Evolutionary conservation across 1,284 basidiomycete genomes (phyloP), one percentile per base, ranked within the genome.

Genomic region (Trichosporon ovoides): DNA sequence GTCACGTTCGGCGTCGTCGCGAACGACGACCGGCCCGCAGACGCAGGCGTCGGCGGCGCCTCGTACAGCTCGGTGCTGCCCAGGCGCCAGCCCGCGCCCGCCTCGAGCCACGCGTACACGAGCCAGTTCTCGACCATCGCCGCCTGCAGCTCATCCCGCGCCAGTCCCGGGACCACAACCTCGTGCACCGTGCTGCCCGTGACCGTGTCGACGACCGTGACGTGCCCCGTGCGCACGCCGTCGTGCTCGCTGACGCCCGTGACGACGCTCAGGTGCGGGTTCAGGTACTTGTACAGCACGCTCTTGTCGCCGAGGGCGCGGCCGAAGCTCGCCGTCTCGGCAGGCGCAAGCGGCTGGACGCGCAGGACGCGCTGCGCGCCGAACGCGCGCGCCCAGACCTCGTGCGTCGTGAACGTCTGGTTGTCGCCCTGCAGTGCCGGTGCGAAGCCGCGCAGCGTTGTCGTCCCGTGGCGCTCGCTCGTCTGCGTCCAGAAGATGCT

Each of bases 241-340:
- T 28, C 16, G 16, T 7, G 16, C 43, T 48, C 43, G 5, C 80
- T 76, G 5, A 81, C 75, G 14, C 87, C 88, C 7, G 87, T 78
- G 28, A 91, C 79, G 3, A 87, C 83, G 40, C 87, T 80, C 16
- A 91, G 69, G 65, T 91, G 85, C 6, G 89, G 87, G 73, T 95
- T 95, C 63, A 97, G 82, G 72, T 95, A 96, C 79, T 98, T 98
- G 82, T 96, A 95, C 56, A 97, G 75, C 38, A 92, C 93, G 28
- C 84, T 85, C 58, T 94, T 85, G 75, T 96, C 87, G 7, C 89
- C 91, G 2, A 91, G 79, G 3, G 95, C 91, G 66, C 86, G 87
- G 10, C 92, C 93, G 18, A 87, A 78, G 4, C 86, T 88, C 0
- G 92, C 91, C 24, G 91, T 79, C 3, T 83, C 81, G 18, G 82